A percentile compares a stretch with the other conserved stretches of the same genome.
Evolutionary conservation across 768 basidiomycete species (phyloP).

Genomic region (Amanita brunnescens): DNA sequence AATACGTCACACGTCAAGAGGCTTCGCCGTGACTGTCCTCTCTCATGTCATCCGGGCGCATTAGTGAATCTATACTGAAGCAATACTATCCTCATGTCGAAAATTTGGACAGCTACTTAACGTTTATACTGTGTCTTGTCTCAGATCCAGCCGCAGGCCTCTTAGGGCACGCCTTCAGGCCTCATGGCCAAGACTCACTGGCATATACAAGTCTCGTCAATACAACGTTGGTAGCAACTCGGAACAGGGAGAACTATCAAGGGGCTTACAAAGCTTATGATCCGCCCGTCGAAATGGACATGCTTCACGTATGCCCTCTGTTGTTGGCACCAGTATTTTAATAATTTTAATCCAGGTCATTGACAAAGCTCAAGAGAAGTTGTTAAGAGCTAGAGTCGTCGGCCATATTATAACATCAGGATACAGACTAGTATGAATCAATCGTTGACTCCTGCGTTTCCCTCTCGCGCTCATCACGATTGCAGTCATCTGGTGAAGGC

Average conservation of each 20-base stretch:
- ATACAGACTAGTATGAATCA: constrained; percentile 47
- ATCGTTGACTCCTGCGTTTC: neutral
- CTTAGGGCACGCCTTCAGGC: constrained; percentile 1
- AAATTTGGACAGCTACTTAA: constrained; percentile 30
- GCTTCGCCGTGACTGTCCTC: too few relatives aligned
- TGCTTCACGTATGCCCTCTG: constrained; percentile 27
- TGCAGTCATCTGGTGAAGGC: constrained; percentile 23
- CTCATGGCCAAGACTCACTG: constrained; percentile 16
- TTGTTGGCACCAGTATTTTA: neutral
- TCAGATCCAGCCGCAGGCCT: neutral
- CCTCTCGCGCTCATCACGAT: constrained; percentile 5
- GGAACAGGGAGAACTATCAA: constrained; percentile 7
- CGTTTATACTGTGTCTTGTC: constrained; percentile 22
- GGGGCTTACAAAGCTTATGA: constrained; percentile 1
- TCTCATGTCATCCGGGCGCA: constrained; percentile 8
- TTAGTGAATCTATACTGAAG: constrained; percentile 26
- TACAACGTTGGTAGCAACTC: constrained; percentile 37
- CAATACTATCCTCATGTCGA: constrained; percentile 36
- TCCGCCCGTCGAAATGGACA: constrained; percentile 33
- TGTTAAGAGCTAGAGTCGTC: constrained; percentile 36
- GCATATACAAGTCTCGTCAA: constrained; percentile 31
- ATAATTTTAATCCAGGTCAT: constrained; percentile 36
- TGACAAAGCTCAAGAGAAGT: constrained; percentile 47
- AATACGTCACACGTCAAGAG: too few relatives aligned
- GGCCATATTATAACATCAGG: constrained; percentile 60